Percentiles rank a stretch among this genome's conserved stretches.
Evolutionary conservation across 441 rosid species (phyloP).

Genomic region (Codiaeum variegatum): DNA sequence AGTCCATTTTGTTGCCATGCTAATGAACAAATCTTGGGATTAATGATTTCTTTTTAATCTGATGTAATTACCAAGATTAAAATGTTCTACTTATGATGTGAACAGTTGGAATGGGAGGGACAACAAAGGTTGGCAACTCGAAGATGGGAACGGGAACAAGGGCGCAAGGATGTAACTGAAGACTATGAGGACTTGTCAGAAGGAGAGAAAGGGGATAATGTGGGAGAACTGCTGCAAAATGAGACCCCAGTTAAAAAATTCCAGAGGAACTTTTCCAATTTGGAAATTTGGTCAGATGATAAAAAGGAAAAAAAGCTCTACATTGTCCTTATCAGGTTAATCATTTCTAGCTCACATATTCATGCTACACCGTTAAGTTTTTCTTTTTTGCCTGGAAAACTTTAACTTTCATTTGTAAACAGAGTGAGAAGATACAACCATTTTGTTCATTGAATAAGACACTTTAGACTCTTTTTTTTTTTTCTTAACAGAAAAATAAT

Average conservation of each 20-base stretch:
- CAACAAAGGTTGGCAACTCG: constrained; percentile 55
- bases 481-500: too few species aligned
- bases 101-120: constrained; percentile 76
- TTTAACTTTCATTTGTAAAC: too few species aligned
- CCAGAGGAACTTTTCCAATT: constrained; percentile 63
- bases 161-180: constrained; percentile 73
- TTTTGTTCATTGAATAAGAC: background rate
- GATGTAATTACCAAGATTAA: constrained; percentile 17
- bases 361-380: too few species aligned
- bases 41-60: background rate
- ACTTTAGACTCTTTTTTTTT: too few species aligned
- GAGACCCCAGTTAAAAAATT: constrained; percentile 61
- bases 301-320: constrained; percentile 87
- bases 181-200: constrained; percentile 91
- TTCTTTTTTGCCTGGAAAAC: too few species aligned
- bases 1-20: background rate
- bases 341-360: background rate
- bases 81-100: constrained; percentile 16
- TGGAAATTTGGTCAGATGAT: constrained; percentile 93
- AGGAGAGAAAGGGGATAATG: constrained; percentile 81
- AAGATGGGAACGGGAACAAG: constrained; percentile 78
- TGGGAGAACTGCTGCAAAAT: constrained; percentile 51
- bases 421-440: too few species aligned
- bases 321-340: constrained; percentile 80
- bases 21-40: background rate